Base-by-base conservation (phyloP, 371 early-diverging fungal genomes). In the Apophysomyces sp. region DNA sequence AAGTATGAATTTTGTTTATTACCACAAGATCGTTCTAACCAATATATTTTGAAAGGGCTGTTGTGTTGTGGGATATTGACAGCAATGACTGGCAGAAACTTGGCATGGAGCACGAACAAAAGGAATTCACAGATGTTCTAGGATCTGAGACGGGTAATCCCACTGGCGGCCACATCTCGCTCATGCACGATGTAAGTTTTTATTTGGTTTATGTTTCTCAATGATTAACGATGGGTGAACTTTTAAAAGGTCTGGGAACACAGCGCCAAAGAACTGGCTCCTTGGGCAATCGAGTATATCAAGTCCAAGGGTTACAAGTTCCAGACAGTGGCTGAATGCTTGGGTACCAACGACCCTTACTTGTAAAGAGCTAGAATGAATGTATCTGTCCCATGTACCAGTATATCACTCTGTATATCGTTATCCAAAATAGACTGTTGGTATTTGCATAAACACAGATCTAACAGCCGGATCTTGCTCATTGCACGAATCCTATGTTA, bases 41-140 rank as follows among this genome's bases (percentile, higher is more conserved):
- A 11, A 24, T 13, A 37, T 36, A n/a, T n/a, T 29, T 11, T 26
- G 41, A 26, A 51, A 58, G 62, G 21, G 69, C 8, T 21, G 26
- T 81, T 40, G 66, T 83, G 39, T 67, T 74, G 58, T 86, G 86
- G 86, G 81, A 83, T 60, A 72, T 84, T 49, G 84, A 86, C 64
- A 75, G 78, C 29, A 68, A 76, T 37, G 86, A 86, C 62, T 86
- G 81, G 81, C 30, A 55, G 8, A 58, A 63, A 0, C 60, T 69
- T 31, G 59, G 62, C 40, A 51, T 78, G 8, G 24, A 32, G 1
- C 30, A 40, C 15, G 73, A 74, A 39, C 40, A 69, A 55, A 11
- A 32, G 1, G 52, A 56, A 11, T 68, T 67, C 40, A 56, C 55
- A 7, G 32, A 34, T 4, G 69, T 61, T 5, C 56, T 74, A 21